These are phyloP conservation scores for Psidium guajava DNA, from an alignment of 345 rosid genomes.

Conservation along the genomic window DNA sequence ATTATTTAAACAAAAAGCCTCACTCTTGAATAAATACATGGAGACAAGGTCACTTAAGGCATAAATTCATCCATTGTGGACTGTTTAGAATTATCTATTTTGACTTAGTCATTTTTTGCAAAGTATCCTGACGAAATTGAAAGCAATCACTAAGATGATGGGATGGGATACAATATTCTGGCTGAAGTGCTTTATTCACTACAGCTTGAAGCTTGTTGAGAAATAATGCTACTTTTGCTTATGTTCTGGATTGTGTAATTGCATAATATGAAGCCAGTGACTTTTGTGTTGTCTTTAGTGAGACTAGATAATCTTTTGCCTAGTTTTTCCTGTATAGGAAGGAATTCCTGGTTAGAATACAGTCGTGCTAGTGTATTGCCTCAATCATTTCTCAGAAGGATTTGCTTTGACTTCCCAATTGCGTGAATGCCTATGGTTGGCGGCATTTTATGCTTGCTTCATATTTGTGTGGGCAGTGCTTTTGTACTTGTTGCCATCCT, in stretches of 20 bases:
- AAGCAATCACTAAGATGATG: background rate
- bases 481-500: background rate
- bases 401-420: background rate
- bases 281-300: background rate
- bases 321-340: background rate
- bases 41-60: background rate
- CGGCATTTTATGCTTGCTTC: background rate
- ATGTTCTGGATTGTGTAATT: background rate
- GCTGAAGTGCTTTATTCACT: background rate
- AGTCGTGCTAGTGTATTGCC: background rate
- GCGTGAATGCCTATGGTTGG: background rate
- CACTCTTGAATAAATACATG: background rate
- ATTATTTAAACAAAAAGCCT: background rate
- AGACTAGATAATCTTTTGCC: background rate
- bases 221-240: background rate
- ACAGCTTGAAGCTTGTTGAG: background rate
- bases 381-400: background rate
- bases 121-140: background rate
- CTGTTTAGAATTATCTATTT: background rate
- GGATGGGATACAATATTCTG: background rate
- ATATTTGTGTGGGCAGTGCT: background rate
- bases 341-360: background rate
- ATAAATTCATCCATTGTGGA: background rate
- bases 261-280: background rate
- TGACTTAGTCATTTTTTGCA: background rate